These are phyloP conservation scores for Ambrosia trifida DNA, from an alignment of 129 eudicot genomes.

Conservation along the genomic window DNA sequence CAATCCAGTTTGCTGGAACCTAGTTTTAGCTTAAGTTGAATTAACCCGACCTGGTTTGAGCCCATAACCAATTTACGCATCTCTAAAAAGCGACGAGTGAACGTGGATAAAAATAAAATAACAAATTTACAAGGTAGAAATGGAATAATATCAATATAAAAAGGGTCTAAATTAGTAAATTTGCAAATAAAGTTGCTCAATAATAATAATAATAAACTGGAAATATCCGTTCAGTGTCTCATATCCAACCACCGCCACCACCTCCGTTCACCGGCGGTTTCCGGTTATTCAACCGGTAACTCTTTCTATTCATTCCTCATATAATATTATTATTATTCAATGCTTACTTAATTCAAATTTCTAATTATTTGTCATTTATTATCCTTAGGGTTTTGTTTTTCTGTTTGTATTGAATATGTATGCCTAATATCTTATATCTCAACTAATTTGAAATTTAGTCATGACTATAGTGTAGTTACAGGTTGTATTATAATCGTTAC, in stretches of 20 bases:
- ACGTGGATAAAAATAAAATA: neutral
- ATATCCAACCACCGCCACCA: conserved; percentile 22
- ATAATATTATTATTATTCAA: neutral
- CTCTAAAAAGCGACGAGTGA: neutral
- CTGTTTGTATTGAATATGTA: neutral
- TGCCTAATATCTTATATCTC: neutral
- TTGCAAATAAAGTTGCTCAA: neutral
- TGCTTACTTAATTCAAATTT: neutral
- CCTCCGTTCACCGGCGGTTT: conserved; percentile 29
- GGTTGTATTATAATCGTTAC: neutral
- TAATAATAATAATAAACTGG: neutral
- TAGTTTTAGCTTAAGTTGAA: too few relatives aligned
- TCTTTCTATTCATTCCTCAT: neutral
- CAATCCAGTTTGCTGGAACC: too few relatives aligned
- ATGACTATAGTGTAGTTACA: neutral
- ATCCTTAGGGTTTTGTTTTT: conserved; percentile 4
- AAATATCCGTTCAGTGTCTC: conserved; percentile 15
- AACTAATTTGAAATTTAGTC: neutral
- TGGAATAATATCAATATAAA: neutral
- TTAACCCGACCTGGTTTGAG: too few relatives aligned
- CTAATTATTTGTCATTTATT: conserved; percentile 6
- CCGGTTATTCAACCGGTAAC: conserved; percentile 9
- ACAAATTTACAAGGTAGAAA: neutral
- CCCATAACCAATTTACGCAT: too few relatives aligned
- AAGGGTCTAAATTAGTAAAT: conserved; percentile 6